Base-by-base conservation (phyloP, 257 asterid species). In the Nicotiana knightiana region DNA sequence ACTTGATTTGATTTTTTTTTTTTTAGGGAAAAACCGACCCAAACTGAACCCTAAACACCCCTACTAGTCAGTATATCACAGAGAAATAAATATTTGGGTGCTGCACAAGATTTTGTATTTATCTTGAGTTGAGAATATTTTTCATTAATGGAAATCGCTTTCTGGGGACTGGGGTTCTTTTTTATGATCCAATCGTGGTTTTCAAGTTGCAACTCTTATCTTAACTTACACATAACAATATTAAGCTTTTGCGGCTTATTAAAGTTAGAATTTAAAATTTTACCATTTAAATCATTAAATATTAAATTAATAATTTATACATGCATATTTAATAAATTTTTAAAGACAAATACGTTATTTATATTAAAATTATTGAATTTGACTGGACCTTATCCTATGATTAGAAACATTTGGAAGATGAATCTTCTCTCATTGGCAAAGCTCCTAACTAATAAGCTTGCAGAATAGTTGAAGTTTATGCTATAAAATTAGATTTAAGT, bases 351-450 rank as follows among this genome's bases (percentile, higher is more conserved):
- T 39, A 39, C 2, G 0, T 6, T 7, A 39, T 39, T 2, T 39
- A 43, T 43, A 43, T 43, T 3, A 43, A 43, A 43, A 0, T 2
- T 43, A 43, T 43, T 8, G 48, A 0, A 43, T 0, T 43, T 0
- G 3, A 1, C 2, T 0, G 2, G 0, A 3, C 9, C 51, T 8
- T 8, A 8, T 1, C 11, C 12, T 9, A 8, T 43, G 11, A 54
- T 62, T 62, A 13, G 15, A 21, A 21, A 21, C 13, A 61, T 30
- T 21, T 61, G 8, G 2, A 9, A 21, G 26, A 61, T 21, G 21
- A 61, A 61, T 21, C 26, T 61, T 21, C 33, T 12, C 32, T 61
- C 32, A 9, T 61, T 1, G 15, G 3, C 30, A 12, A 21, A 61
- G 12, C 15, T 10, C 32, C 33, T 61, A 21, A 43, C 12, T 43